phyloP scores from a whole-genome alignment of 768 basidiomycete species.

The Pholiota conissans region DNA sequence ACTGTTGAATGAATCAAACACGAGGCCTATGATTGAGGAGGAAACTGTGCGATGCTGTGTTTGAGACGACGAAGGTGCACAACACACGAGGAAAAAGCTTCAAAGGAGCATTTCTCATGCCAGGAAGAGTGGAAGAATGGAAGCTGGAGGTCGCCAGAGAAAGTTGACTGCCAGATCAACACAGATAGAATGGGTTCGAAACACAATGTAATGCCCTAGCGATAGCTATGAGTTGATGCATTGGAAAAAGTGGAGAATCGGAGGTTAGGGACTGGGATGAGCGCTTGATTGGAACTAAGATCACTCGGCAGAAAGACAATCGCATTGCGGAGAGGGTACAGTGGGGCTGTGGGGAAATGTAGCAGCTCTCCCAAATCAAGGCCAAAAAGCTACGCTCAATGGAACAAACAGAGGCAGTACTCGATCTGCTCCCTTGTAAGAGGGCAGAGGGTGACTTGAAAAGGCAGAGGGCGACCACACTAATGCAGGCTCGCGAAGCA shows the following conservation, averaged over 20 bases:
- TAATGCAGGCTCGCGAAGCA: neutral
- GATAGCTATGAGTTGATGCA: neutral
- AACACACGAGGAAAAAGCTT: neutral
- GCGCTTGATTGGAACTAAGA: no score
- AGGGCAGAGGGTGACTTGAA: neutral
- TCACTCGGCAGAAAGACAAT: no score
- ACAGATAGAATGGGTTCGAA: neutral
- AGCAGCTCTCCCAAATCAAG: neutral
- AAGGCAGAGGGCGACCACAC: neutral
- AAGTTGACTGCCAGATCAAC: neutral
- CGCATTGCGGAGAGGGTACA: neutral
- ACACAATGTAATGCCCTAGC: neutral
- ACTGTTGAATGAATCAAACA: neutral
- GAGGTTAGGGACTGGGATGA: neutral
- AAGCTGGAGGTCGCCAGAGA: neutral
- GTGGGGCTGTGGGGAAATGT: neutral
- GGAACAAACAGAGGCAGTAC: no score
- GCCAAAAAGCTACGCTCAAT: neutral
- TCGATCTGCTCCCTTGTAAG: neutral
- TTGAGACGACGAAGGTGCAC: neutral
- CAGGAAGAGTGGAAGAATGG: neutral
- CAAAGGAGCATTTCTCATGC: neutral
- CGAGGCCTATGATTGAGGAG: neutral
- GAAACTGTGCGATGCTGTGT: neutral
- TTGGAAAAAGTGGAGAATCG: neutral